Percentiles rank a stretch among this genome's conserved stretches.
Conservation (phyloP, 2,329 filamentous ascomycete species). For the Metarhizium brunneum region DNA sequence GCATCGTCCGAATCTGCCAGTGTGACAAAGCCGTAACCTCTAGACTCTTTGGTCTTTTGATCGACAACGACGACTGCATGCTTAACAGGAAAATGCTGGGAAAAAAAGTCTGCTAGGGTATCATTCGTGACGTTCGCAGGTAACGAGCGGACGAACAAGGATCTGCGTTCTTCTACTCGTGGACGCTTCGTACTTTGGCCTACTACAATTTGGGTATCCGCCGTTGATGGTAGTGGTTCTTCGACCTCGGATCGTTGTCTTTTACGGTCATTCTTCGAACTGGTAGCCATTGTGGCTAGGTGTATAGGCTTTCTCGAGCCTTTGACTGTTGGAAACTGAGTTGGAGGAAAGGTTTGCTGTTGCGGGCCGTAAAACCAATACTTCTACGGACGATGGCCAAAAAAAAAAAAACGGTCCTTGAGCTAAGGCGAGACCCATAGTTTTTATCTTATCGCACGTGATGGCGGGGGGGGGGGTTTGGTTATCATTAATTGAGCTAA, state of each 20-base stretch:
- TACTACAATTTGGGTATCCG: slow-evolving; percentile 22
- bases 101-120: slow-evolving; percentile 79
- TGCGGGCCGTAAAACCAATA: too few relatives aligned
- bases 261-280: slow-evolving; percentile 23
- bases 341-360: not conserved
- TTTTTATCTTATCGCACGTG: slow-evolving; percentile 25
- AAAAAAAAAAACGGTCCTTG: not conserved
- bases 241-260: slow-evolving; percentile 25
- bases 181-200: slow-evolving; percentile 41
- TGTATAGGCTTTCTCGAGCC: not conserved
- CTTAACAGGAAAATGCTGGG: slow-evolving; percentile 87
- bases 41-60: slow-evolving; percentile 73
- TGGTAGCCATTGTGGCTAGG: slow-evolving; percentile 16
- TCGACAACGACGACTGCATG: slow-evolving; percentile 91
- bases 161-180: slow-evolving; percentile 51
- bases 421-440: not conserved
- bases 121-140: slow-evolving; percentile 72
- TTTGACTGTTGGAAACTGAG: not conserved
- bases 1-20: slow-evolving; percentile 93
- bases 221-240: slow-evolving; percentile 18
- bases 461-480: slow-evolving; percentile 13
- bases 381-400: not conserved
- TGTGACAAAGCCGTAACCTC: slow-evolving; percentile 94
- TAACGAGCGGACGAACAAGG: slow-evolving; percentile 86
- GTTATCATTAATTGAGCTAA: slow-evolving; percentile 13